phyloP scores from a whole-genome alignment of 176 grass and related monocot genomes.

The Oryza glumipatula region DNA sequence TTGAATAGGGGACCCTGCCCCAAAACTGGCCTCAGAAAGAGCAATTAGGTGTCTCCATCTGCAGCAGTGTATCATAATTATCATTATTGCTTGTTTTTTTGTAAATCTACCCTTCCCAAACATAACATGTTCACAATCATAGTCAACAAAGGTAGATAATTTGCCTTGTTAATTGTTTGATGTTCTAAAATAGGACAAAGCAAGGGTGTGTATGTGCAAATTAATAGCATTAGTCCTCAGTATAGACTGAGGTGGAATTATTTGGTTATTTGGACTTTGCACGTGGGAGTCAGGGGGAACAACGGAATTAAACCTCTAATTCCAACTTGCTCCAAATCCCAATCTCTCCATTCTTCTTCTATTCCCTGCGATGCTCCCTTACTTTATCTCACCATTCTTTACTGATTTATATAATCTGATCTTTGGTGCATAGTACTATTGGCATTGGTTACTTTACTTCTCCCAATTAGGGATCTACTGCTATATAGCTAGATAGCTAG shows the following conservation, averaged over 20 bases:
- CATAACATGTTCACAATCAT: not conserved
- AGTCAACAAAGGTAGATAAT: no score
- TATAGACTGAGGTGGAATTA: not conserved
- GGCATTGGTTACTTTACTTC: constrained; percentile 48
- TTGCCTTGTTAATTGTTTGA: not conserved
- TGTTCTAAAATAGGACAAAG: not conserved
- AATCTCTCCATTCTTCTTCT: constrained; percentile 72
- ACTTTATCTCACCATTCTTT: constrained; percentile 37
- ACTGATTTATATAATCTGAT: constrained; percentile 29
- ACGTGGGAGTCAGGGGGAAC: constrained; percentile 62
- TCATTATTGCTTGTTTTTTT: constrained; percentile 38
- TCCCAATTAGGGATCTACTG: constrained; percentile 48
- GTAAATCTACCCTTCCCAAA: constrained; percentile 33
- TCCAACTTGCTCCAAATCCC: constrained; percentile 63
- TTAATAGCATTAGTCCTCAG: not conserved
- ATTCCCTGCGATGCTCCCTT: constrained; percentile 50
- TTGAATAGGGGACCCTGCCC: constrained; percentile 74
- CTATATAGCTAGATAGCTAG: not conserved
- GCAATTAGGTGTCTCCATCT: constrained; percentile 67
- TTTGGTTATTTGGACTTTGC: constrained; percentile 28
- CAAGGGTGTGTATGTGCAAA: constrained; percentile 29
- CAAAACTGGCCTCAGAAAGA: constrained; percentile 82
- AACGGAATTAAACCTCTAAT: constrained; percentile 68
- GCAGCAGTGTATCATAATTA: constrained; percentile 27
- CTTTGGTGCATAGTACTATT: not conserved